Base-by-base conservation (phyloP, 345 rosid genomes). In the Populus pruinosa region DNA sequence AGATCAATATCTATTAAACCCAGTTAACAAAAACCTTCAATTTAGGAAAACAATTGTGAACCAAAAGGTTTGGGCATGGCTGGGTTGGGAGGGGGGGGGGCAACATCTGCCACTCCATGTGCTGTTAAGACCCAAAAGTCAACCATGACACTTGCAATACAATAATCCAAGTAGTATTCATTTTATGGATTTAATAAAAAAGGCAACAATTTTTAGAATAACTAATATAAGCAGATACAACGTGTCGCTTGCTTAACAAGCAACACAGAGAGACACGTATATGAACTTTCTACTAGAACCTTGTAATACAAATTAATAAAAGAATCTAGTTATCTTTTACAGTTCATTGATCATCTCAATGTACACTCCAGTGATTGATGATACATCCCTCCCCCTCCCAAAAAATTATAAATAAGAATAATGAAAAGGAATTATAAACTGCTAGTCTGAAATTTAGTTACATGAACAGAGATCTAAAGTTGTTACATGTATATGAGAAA, bases 1-100 rank as follows among this genome's bases (percentile, higher is more conserved):
- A 80, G 64, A 23, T 38, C 35, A 78, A 33, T 31, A 44, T 62
- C 49, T 25, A 68, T 29, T 53, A 69, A 73, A 75, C 21, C 27
- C 13, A 4, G 67, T 62, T 27, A 67, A 41, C 18, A 31, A 63
- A 43, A 31, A 43, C 50, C 62, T 20, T 43, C 7, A 66, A 38
- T 33, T 63, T 38, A n/a, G 7, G n/a, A 61, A 62, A 79, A 12
- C 13, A 74, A 33, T 61, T 27, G 2, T 8, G 35, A 44, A 23
- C 8, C 63, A 23, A 63, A 50, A 38, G 21, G 27, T 20, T 66
- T 36, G n/a, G 23, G 39, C 73, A 61, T 50, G 38, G 31, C 27
- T 20, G 13, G 8, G 21, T 9, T 7, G 27, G 43, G 27, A 21
- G 47, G 11, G 4, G 9, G 4, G 9, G 21, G 6, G 53, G 35